Base-by-base conservation (phyloP, 2,329 filamentous ascomycete genomes). In the Diaporthe capsici region DNA sequence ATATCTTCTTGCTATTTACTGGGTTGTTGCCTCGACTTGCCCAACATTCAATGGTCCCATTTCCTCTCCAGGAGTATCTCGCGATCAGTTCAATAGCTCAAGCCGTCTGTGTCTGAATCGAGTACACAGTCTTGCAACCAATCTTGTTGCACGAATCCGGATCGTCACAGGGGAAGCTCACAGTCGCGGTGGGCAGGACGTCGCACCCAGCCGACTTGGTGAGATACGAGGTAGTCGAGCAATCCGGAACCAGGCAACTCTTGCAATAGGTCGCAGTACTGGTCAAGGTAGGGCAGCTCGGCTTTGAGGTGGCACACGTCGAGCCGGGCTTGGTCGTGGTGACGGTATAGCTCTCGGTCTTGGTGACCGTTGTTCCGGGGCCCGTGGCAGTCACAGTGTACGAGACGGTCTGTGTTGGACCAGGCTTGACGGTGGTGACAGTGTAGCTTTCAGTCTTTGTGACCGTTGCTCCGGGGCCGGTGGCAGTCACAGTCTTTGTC, bases 61-160 rank as follows among this genome's bases (percentile, higher is more conserved):
- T 6, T 12, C 15, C 17, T 34, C 1, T 1, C 9, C 10, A 15
- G 0, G 8, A 20, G 5, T 9, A 20, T 6, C 2, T 1, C 10
- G 20, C 28, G 9, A 25, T 3, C 3, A 3, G 8, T 25, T 20
- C n/a, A 51, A 13, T 2, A 70, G 13, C 10, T 17, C 42, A 55
- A n/a, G 65, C 65, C 15, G 47, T 20, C 51, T 70, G n/a, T 22
- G 65, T 70, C 25, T 70, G 65, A 42, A 70, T 72, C 47, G 55
- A 53, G 31, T 72, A 72, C 13, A 72, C 71, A 2, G 71, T 72
- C 57, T 72, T 72, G 34, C 71, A 72, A 3, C 71, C 71, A 53
- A 72, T 72, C 28, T 72, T 51, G 4, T 72, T 51, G 22, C 71
- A 72, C 1, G 71, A 60, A 5, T 72, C 44, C 37, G 71, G 71